Evolutionary conservation across 2,329 filamentous ascomycete genomes (phyloP), one percentile per base, ranked within the genome.

Genomic region (Xylaria sp.): DNA sequence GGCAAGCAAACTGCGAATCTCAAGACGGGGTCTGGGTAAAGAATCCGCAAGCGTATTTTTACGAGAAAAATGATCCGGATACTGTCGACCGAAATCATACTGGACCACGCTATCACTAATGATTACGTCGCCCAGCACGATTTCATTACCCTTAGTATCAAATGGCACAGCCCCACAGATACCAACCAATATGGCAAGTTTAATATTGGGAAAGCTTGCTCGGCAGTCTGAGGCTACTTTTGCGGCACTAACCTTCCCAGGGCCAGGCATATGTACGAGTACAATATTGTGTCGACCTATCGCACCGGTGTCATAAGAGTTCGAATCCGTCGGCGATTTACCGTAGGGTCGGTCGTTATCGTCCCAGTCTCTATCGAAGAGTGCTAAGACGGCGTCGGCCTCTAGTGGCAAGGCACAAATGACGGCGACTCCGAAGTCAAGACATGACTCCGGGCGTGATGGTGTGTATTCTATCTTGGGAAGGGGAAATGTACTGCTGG

Each of bases 41-140:
- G 33, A 41, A 39, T 57, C 54, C 39, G 2, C 7, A 25, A 25
- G 33, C n/a, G n/a, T 57, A 3, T 41, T 13, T 25, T 57, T 41
- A 12, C 20, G 36, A 15, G 25, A 2, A 15, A 57, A 41, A 1
- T 13, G 33, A 13, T 3, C 12, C 10, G 57, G 43, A 49, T 36
- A 48, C 18, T 23, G 41, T 2, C 52, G 20, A 4, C 64, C 43
- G 1, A 67, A 13, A 54, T 58, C 52, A 18, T 67, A 62, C 12
- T 62, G 33, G n/a, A 58, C 49, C 2, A 62, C n/a, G 12, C 52
- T 54, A 12, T 54, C 48, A 4, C 59, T 62, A 6, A 63, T 39
- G 1, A 67, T 31, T 13, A 67, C 54, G 46, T 62, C 64, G 15
- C 64, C 54, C 0, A 67, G 54, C 6, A 58, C 1, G 28, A 67